A percentile compares a stretch with the other conserved stretches of the same genome.
These are phyloP conservation scores for Penicillium sp. DNA, from an alignment of 2,329 filamentous ascomycete species.

Conservation along the genomic window DNA sequence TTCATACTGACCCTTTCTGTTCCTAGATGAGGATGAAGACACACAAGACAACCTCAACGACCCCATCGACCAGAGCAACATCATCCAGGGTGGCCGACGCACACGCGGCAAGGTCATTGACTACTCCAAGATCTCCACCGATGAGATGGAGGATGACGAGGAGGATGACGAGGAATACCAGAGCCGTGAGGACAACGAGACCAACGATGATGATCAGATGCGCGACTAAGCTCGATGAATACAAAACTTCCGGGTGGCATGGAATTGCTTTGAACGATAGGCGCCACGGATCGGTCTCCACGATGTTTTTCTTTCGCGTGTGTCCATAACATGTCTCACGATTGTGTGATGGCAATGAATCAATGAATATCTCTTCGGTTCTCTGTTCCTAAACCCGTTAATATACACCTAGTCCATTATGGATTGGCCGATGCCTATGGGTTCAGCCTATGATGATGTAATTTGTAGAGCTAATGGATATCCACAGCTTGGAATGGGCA, in stretches of 20 bases:
- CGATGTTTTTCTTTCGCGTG: not conserved
- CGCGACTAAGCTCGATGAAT: slow-evolving; percentile 32
- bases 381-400: not conserved
- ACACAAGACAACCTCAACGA: no score
- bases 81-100: no score
- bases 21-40: no score
- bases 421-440: not conserved
- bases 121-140: no score
- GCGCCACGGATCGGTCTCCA: slow-evolving; percentile 11
- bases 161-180: no score
- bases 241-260: no score
- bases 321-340: slow-evolving; percentile 7
- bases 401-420: not conserved
- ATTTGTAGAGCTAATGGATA: not conserved
- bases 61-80: no score
- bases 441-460: not conserved
- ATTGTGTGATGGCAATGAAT: slow-evolving; percentile 14
- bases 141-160: no score
- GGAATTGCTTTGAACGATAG: slow-evolving; percentile 14
- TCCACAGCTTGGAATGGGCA: not conserved
- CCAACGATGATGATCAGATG: slow-evolving; percentile 36
- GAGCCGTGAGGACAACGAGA: no score
- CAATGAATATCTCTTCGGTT: slow-evolving; percentile 12
- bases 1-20: no score
- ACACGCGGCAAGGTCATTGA: no score